Evolutionary conservation across 2,329 filamentous ascomycete genomes (phyloP), one percentile per base, ranked within the genome.

Genomic region (Colletotrichum sp.): DNA sequence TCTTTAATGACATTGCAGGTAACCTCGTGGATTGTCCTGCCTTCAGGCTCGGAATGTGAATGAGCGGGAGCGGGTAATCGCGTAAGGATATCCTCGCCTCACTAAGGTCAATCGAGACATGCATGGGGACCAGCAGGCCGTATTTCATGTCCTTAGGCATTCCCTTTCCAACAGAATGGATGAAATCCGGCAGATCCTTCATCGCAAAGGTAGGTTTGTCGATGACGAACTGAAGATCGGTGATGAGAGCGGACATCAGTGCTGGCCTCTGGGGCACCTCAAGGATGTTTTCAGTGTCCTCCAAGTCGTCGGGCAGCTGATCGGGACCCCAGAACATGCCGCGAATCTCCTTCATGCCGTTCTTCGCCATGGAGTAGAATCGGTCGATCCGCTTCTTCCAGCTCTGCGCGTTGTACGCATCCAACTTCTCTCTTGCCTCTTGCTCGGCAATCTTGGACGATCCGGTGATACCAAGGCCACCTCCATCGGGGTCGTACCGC

Each of bases 121-220:
- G 95, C 93, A 98, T 95, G 0, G 97, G 98, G 13, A 99, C 88
- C 21, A 99, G 89, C 24, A 99, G 88, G 12, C 95, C 93, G 83
- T 99, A 99, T 81, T 96, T 89, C 91, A 96, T 99, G 81, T 98
- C 93, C 77, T 92, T 90, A 1, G 97, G 97, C 92, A 99, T 98
- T 1, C 97, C 97, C 86, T 99, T 99, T n/a, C 97, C 97, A 74
- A 99, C 93, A 64, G 92, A 92, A 82, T 98, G 91, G 30, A 99
- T 87, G 82, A 98, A 99, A 18, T 94, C 91, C 0, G 96, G 95
- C 71, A 96, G 92, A 15, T 98, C 93, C 4, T 92, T 89, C 75
- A 98, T 87, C 0, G 96, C 94, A 82, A 99, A 99, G 0, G 95
- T 96, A 1, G 97, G 97, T 83, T 98, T 98, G 84, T 99, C 97